A percentile compares a stretch with the other conserved stretches of the same genome.
These are phyloP conservation scores for Dioscorea dumetorum DNA, from an alignment of 106 monocot species.

Conservation along the genomic window DNA sequence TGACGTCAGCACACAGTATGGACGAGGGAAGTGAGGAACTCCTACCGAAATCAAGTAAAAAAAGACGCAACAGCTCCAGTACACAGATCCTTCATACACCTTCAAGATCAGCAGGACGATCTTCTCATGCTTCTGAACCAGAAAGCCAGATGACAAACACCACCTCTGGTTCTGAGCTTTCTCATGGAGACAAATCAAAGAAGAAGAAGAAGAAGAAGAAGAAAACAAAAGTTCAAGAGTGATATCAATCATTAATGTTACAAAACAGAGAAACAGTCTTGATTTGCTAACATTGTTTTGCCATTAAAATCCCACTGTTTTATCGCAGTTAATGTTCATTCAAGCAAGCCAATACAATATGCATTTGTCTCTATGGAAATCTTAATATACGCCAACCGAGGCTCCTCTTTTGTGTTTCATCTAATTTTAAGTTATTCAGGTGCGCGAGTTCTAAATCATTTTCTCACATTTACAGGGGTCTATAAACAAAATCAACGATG, in stretches of 20 bases:
- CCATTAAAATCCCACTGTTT: too few species aligned
- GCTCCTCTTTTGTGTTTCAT: too few species aligned
- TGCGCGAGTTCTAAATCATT: too few species aligned
- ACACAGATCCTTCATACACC: background rate
- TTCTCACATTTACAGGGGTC: too few species aligned
- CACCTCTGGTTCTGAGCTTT: slow-evolving; percentile 13
- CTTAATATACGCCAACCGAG: too few species aligned
- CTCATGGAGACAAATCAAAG: slow-evolving; percentile 20
- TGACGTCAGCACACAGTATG: slow-evolving; percentile 22
- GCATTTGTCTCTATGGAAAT: too few species aligned
- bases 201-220: slow-evolving; percentile 54
- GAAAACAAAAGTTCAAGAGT: slow-evolving; percentile 19
- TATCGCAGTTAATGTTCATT: too few species aligned
- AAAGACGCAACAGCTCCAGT: slow-evolving; percentile 10
- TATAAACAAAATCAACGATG: too few species aligned
- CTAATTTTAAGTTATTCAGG: too few species aligned
- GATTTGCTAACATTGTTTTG: too few species aligned
- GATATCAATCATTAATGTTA: background rate
- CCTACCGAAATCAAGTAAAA: slow-evolving; percentile 19
- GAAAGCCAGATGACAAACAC: slow-evolving; percentile 10
- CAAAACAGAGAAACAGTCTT: too few species aligned
- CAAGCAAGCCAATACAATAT: too few species aligned
- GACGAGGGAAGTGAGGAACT: slow-evolving; percentile 14
- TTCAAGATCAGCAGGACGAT: slow-evolving; percentile 15
- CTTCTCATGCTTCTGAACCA: slow-evolving; percentile 21